Evolutionary conservation across 2,329 filamentous ascomycete species (phyloP), one percentile per base, ranked within the genome.

Genomic region (Colletotrichum salicis): DNA sequence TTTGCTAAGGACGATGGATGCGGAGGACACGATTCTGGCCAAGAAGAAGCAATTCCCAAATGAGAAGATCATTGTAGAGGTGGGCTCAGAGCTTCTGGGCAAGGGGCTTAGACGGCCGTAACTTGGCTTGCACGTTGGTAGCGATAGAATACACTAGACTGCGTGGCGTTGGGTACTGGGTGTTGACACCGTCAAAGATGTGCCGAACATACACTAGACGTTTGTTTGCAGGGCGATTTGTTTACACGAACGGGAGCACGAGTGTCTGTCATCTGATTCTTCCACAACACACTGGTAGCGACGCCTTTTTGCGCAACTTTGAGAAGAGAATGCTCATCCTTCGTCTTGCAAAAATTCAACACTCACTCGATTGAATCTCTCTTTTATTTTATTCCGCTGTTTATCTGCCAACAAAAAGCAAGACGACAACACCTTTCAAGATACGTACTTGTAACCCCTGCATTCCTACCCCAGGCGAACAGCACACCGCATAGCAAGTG

Each of bases 1-100:
- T 79, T 82, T 97, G n/a, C 87, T 95, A 74, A 88, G 89, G 67
- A 92, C 91, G 0, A 88, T 98, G 86, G 94, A 95, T 79, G 93
- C 94, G 0, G 85, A 87, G 37, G 89, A 88, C 3, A 91, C 89
- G 0, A 85, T 97, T 1, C 70, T 86, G 45, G 83, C 78, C 1
- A 94, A 92, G 81, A 86, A 86, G 71, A 84, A 85, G 65, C 76
- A 79, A 1, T 91, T 93, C 74, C 85, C 87, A 1, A 82, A 86
- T 13, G 87, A 93, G 79, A 82, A 84, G 63, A 80, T 94, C 56
- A 78, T 94, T 19, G 73, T 67, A 1, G 88, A 90, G 76, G 83
- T 90, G n/a, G 88, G 86, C 2, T 72, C 70, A 5, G 87, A 88
- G 75, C 74, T 90, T 48, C 74, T 90, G 4, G 85, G 84, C 0